Percentiles rank a stretch among this genome's conserved stretches.
These are phyloP conservation scores for Penicillium desertorum DNA, from an alignment of 495 filamentous ascomycete species.

Conservation along the genomic window DNA sequence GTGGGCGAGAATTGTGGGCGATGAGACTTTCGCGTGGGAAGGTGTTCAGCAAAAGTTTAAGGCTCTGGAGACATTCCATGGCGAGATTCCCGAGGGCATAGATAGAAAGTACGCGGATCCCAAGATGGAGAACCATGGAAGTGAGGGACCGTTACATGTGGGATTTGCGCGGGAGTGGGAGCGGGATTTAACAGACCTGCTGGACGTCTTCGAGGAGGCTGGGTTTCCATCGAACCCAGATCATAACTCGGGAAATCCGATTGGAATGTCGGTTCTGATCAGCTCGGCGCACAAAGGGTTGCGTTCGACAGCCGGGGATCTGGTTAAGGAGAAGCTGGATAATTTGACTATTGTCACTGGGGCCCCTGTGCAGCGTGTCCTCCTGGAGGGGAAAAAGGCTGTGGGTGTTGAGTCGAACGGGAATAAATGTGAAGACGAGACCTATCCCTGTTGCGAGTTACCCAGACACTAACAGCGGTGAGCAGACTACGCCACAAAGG, in stretches of 20 bases:
- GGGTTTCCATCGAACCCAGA: conserved; percentile 51
- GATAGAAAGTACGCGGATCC: conserved; percentile 33
- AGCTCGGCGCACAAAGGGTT: conserved; percentile 46
- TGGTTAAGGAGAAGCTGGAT: conserved; percentile 35
- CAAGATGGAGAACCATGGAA: conserved; percentile 44
- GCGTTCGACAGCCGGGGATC: conserved; percentile 50
- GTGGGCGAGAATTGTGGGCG: conserved; percentile 39
- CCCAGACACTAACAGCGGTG: not conserved
- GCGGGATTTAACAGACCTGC: conserved; percentile 41
- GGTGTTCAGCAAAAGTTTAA: conserved; percentile 44
- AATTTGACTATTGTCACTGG: conserved; percentile 52
- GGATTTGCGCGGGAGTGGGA: conserved; percentile 46
- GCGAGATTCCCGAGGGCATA: conserved; percentile 36
- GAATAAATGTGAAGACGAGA: conserved; percentile 20
- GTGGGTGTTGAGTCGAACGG: conserved; percentile 47
- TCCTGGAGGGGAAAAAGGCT: conserved; percentile 50
- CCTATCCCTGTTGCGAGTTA: not conserved
- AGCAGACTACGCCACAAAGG: conserved; percentile 30
- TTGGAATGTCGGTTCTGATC: conserved; percentile 51
- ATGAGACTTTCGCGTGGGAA: conserved; percentile 47
- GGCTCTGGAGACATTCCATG: conserved; percentile 52
- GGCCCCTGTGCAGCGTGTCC: conserved; percentile 46
- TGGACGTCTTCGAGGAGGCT: conserved; percentile 39
- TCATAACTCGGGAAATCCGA: conserved; percentile 55
- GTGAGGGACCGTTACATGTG: conserved; percentile 45